A percentile compares a stretch with the other conserved stretches of the same genome.
Evolutionary conservation across 768 basidiomycete genomes (phyloP).

Genomic region (Daedaleopsis sinensis): DNA sequence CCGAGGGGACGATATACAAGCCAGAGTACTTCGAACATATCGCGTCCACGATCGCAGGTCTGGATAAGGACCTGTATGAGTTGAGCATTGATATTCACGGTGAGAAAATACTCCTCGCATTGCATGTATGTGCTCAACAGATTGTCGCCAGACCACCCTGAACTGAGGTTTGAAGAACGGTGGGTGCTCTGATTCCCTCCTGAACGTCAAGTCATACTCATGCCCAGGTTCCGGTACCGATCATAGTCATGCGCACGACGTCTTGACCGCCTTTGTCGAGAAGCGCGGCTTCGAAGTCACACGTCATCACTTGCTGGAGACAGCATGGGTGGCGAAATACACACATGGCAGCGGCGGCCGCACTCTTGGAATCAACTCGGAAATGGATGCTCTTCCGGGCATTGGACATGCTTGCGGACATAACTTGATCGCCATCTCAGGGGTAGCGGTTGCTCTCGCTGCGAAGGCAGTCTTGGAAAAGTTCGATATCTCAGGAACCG

Average conservation of each 20-base stretch:
- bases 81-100: slow-evolving; percentile 78
- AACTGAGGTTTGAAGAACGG: slow-evolving; percentile 70
- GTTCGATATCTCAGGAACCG: slow-evolving; percentile 65
- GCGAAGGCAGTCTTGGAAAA: slow-evolving; percentile 65
- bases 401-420: slow-evolving; percentile 77
- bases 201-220: neutral
- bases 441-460: slow-evolving; percentile 72
- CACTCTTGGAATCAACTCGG: slow-evolving; percentile 79
- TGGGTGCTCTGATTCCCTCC: slow-evolving; percentile 27
- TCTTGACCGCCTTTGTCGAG: slow-evolving; percentile 66
- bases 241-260: slow-evolving; percentile 69
- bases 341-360: slow-evolving; percentile 66
- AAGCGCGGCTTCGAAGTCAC: slow-evolving; percentile 67
- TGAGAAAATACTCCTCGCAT: slow-evolving; percentile 30
- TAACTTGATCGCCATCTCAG: slow-evolving; percentile 78
- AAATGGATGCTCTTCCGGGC: slow-evolving; percentile 50
- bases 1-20: slow-evolving; percentile 41
- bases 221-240: neutral
- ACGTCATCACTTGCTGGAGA: slow-evolving; percentile 62
- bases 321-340: slow-evolving; percentile 77
- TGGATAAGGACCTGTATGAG: slow-evolving; percentile 56
- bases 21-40: slow-evolving; percentile 66
- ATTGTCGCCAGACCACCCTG: slow-evolving; percentile 59
- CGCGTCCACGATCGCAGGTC: slow-evolving; percentile 51
- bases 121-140: neutral